phyloP scores from a whole-genome alignment of 768 basidiomycete genomes.

The Tylopilus cervinicoccineus region DNA sequence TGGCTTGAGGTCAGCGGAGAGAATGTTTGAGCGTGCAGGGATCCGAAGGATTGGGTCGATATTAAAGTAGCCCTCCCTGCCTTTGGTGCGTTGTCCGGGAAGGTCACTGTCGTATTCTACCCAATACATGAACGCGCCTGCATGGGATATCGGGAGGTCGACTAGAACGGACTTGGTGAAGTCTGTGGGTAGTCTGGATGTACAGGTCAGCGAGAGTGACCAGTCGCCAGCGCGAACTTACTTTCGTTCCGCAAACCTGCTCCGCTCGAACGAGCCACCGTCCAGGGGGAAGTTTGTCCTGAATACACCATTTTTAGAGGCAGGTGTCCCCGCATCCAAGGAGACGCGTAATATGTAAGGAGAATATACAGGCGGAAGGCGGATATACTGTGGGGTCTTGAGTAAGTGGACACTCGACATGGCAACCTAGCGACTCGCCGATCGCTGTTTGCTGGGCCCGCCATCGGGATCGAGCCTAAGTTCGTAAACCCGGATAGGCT shows the following conservation, averaged over 20 bases:
- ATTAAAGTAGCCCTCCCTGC: constrained; percentile 93
- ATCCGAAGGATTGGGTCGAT: constrained; percentile 85
- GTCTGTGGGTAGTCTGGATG: constrained; percentile 70
- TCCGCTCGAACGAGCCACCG: constrained; percentile 79
- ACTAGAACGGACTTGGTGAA: constrained; percentile 90
- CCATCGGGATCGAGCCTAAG: constrained; percentile 86
- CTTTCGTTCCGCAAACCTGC: constrained; percentile 71
- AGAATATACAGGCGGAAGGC: constrained; percentile 83
- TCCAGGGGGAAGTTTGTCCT: constrained; percentile 97
- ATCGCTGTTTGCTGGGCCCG: constrained; percentile 79
- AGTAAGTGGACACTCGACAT: constrained; percentile 6
- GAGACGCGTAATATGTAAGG: constrained; percentile 92
- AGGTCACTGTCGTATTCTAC: constrained; percentile 78
- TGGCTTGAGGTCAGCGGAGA: constrained; percentile 50
- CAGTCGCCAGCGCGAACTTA: constrained; percentile 33
- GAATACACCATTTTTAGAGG: constrained; percentile 85
- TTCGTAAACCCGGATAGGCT: constrained; percentile 80
- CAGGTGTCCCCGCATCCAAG: constrained; percentile 88
- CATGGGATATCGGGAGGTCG: constrained; percentile 93
- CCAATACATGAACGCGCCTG: constrained; percentile 95
- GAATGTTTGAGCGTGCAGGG: constrained; percentile 70
- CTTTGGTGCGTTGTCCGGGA: constrained; percentile 61
- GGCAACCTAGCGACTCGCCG: constrained; percentile 48
- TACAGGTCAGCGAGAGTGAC: constrained; percentile 12
- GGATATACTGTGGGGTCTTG: constrained; percentile 69